Evolutionary conservation across 2,329 filamentous ascomycete species (phyloP), one percentile per base, ranked within the genome.

Genomic region (Orbilia ellipsospora): DNA sequence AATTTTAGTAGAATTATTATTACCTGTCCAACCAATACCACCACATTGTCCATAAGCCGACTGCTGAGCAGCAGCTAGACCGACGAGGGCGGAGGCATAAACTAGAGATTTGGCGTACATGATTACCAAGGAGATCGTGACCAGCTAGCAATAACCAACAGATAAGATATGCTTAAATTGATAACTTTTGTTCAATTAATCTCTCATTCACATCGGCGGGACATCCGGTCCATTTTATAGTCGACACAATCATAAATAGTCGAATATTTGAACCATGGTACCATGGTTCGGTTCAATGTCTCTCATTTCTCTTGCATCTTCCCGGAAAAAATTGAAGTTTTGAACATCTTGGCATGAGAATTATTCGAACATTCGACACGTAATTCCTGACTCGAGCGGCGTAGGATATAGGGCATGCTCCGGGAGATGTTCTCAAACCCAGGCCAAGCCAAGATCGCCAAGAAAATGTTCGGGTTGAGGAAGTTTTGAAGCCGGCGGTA

Each of bases 1-100:
- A 10, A 23, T 18, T 18, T 48, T 10, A 5, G 26, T 50, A 23
- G 40, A 26, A 50, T 20, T 15, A 13, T 3, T 4, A 45, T 8
- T 69, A 69, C 65, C 69, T 20, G 69, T 73, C 69, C 69, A 73
- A 28, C 69, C 69, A 31, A 28, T 66, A n/a, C 69, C 69, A 44
- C 69, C 69, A 28, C 69, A 73, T 62, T 73, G 69, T 50, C 69
- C 69, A 55, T 61, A 73, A 44, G 61, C 69, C 1, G 69, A 20
- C 48, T 73, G 69, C 52, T 73, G 69, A 10, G 69, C 69, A n/a
- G 62, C 45, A 1, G 36, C 67, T 15, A 28, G 40, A 0, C 45
- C 61, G 12, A 51, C 31, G 44, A 73, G 36, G 7, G 55, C 16
- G 8, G 61, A 45, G 2, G 52, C 55, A 13, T 52, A 60, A 40